phyloP scores from a whole-genome alignment of 164 flowering plant species.

The Vitis rotundifolia region DNA sequence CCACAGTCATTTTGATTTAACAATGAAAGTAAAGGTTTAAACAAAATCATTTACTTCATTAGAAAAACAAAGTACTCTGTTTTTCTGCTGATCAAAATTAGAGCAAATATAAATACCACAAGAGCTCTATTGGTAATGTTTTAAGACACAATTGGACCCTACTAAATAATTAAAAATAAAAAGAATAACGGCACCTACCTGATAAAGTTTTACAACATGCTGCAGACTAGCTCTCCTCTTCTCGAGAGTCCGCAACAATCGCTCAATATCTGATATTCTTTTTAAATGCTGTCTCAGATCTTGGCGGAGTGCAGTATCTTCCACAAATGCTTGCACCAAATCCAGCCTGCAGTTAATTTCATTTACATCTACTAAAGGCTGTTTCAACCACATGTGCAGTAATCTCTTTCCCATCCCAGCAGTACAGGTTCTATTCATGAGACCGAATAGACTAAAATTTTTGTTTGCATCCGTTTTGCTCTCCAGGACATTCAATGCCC shows the following conservation, averaged over 20 bases:
- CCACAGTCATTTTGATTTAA: no score
- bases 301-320: conserved; percentile 88
- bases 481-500: conserved; percentile 90
- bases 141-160: neutral
- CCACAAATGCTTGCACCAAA: conserved; percentile 92
- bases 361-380: conserved; percentile 78
- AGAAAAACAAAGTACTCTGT: neutral
- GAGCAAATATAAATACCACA: neutral
- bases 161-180: neutral
- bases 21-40: neutral
- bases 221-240: conserved; percentile 73
- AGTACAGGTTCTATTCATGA: conserved; percentile 97
- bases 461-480: conserved; percentile 96
- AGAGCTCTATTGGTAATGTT: neutral
- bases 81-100: neutral
- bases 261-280: conserved; percentile 86
- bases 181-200: conserved; percentile 40
- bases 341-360: conserved; percentile 83
- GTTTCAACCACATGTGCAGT: conserved; percentile 95
- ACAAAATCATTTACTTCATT: neutral
- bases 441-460: conserved; percentile 91
- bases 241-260: conserved; percentile 66
- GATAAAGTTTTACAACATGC: conserved; percentile 91
- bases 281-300: conserved; percentile 89
- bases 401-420: conserved; percentile 97